Evolutionary conservation across 1,284 basidiomycete species (phyloP).

Genomic region (Cutaneotrichosporon cavernicola): DNA sequence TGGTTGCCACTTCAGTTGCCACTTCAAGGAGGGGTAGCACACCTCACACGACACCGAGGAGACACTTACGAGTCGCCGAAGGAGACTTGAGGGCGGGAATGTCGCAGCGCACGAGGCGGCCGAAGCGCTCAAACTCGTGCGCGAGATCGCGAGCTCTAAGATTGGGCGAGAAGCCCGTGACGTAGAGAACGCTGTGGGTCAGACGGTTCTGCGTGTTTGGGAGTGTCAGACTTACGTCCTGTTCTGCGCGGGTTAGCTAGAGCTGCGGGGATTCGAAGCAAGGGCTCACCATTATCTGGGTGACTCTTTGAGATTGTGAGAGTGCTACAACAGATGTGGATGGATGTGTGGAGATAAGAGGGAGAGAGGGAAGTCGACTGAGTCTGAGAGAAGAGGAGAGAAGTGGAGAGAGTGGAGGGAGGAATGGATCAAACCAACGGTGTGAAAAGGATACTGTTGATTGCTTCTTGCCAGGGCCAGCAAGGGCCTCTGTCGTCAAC

Average conservation of each 20-base stretch:
- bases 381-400: not conserved
- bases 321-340: not conserved
- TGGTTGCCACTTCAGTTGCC: not conserved
- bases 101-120: slow-evolving; percentile 65
- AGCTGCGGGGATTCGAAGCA: no score
- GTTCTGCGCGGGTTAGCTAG: slow-evolving; percentile 14
- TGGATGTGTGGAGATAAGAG: slow-evolving; percentile 2
- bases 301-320: not conserved
- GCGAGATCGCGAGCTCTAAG: slow-evolving; percentile 79
- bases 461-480: no score
- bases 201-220: not conserved
- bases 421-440: not conserved
- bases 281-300: slow-evolving; percentile 13
- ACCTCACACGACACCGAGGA: slow-evolving; percentile 23
- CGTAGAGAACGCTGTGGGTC: slow-evolving; percentile 67
- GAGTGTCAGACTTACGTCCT: slow-evolving; percentile 18
- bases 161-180: slow-evolving; percentile 74
- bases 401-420: not conserved
- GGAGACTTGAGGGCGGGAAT: slow-evolving; percentile 66
- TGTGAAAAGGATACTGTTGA: not conserved
- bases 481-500: not conserved
- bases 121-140: slow-evolving; percentile 80
- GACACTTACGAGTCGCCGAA: slow-evolving; percentile 47
- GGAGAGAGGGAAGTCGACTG: not conserved
- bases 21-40: not conserved